Evolutionary conservation across 2,329 filamentous ascomycete genomes (phyloP), one percentile per base, ranked within the genome.

Genomic region (Lasiodiplodia hormozganensis): DNA sequence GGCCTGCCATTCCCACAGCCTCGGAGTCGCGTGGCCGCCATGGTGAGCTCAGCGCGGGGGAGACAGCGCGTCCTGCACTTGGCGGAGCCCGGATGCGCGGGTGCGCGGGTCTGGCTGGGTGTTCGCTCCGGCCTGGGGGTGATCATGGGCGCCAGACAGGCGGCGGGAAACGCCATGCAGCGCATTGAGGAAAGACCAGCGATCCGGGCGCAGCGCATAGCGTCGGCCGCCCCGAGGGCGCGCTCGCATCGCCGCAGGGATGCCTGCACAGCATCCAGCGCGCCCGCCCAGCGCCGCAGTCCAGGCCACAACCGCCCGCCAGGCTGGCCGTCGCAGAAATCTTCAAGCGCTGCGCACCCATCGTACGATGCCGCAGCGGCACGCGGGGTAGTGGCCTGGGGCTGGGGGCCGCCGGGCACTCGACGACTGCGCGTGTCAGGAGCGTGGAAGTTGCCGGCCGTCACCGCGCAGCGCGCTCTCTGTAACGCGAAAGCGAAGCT

Each of bases 1-100:
- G 65, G 53, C 65, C 65, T 58, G 54, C 16, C 53, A 58, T 57
- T 47, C 40, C 65, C 65, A 60, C 40, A 16, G 65, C 53, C 43
- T 21, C 53, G 54, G 54, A 36, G 65, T 67, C 65, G 65, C 65
- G 64, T 67, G 65, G 65, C 65, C 28, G 65, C 65, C 64, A 67
- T 53, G 52, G 62, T 52, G 60, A 47, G 58, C 62, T 54, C 62
- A 67, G 64, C 64, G 64, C 64, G 64, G 64, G 64, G 64, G 38
- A 67, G 62, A 51, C 62, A 66, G 62, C 62, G 51, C 47, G 28
- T 65, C 40, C 36, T 47, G 36, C 56, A 38, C 56, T 60, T 60
- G 56, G 56, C 56, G 38, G 31, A 43, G 64, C 52, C 53, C 31
- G 25, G 52, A 43, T 40, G 53, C 31, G 40, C 65, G 56, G 54